Conservation (phyloP, 768 basidiomycete species). For the Gymnopilus dilepis region DNA sequence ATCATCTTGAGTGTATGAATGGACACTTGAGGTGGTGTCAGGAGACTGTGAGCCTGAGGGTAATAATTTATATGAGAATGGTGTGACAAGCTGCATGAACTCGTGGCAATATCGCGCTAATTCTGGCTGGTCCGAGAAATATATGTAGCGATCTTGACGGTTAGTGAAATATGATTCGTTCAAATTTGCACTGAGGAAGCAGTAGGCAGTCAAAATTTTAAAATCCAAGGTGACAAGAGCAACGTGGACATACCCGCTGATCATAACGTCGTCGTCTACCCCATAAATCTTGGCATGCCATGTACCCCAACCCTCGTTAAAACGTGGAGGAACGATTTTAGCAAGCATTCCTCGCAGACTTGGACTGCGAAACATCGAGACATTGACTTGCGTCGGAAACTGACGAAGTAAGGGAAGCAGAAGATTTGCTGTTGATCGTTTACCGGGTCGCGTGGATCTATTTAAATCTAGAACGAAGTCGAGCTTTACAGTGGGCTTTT, state of each 20-base stretch:
- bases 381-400: conserved; percentile 73
- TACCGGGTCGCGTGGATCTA: conserved; percentile 76
- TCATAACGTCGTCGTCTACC: conserved; percentile 88
- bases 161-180: conserved; percentile 93
- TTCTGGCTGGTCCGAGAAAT: conserved; percentile 61
- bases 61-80: conserved; percentile 72
- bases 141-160: conserved; percentile 93
- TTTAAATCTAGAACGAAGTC: conserved; percentile 82
- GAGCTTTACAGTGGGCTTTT: conserved; percentile 66
- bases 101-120: conserved; percentile 86
- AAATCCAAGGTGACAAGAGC: neutral
- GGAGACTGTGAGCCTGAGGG: conserved; percentile 16
- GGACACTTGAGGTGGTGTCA: conserved; percentile 18
- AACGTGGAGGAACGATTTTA: conserved; percentile 83
- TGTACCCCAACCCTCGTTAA: conserved; percentile 98
- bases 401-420: conserved; percentile 76
- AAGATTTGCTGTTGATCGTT: conserved; percentile 66
- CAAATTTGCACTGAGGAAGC: conserved; percentile 78
- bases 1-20: conserved; percentile 42
- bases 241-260: conserved; percentile 74
- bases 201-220: neutral
- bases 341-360: conserved; percentile 77
- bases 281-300: conserved; percentile 99
- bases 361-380: conserved; percentile 89
- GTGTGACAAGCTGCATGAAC: conserved; percentile 70